These are phyloP conservation scores for Nannochloropsis gaditana DNA, from an alignment of 108 stramenopile genomes.

Conservation along the genomic window DNA sequence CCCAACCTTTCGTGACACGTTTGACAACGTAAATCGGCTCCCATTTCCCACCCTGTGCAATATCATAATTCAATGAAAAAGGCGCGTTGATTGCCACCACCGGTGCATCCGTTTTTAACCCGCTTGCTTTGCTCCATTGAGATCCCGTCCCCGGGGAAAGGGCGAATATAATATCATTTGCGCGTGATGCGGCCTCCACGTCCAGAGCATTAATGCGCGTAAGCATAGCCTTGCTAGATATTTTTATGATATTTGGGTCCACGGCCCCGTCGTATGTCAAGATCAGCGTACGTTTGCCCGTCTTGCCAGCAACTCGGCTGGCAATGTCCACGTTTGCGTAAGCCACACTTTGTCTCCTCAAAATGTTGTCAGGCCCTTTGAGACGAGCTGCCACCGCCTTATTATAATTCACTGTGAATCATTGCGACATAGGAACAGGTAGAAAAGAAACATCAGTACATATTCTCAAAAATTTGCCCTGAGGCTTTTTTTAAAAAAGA, in stretches of 20 bases:
- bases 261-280: neutral
- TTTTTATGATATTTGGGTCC: constrained; percentile 1
- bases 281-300: neutral
- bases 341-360: neutral
- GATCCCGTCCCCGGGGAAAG: neutral
- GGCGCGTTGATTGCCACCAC: constrained; percentile 5
- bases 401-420: neutral
- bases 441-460: too few species aligned
- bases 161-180: neutral
- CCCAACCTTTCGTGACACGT: neutral
- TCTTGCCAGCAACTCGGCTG: neutral
- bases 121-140: neutral
- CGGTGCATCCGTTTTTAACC: neutral
- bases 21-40: constrained; percentile 15
- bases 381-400: neutral
- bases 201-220: neutral
- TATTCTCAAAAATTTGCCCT: too few species aligned
- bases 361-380: neutral
- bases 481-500: too few species aligned
- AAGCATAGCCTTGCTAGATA: neutral
- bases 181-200: neutral
- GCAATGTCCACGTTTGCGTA: neutral
- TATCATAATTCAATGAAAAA: neutral
- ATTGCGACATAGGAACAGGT: too few species aligned
- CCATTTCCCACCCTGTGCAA: neutral